Evolutionary conservation across 768 basidiomycete species (phyloP).

Genomic region (Boletus rubescentipes): DNA sequence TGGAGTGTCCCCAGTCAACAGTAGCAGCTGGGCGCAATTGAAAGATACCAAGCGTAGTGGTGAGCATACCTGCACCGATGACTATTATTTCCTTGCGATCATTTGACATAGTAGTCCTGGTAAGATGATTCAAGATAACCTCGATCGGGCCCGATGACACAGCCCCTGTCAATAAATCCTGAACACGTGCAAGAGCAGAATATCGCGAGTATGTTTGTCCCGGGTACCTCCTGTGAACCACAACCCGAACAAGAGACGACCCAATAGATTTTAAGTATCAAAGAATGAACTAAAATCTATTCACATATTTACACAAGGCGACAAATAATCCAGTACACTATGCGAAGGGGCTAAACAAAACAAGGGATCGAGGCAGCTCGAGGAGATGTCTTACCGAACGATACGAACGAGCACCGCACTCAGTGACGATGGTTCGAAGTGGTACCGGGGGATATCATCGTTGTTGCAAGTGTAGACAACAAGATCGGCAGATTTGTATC

Average conservation of each 20-base stretch:
- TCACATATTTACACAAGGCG: background rate
- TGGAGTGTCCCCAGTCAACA: too few species aligned
- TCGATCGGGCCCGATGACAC: too few species aligned
- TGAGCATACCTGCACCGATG: slow-evolving; percentile 39
- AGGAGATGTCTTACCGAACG: too few species aligned
- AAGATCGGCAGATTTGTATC: slow-evolving; percentile 28
- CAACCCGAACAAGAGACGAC: background rate
- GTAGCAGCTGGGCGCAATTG: background rate
- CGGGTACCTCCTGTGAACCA: too few species aligned
- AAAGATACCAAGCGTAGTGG: background rate
- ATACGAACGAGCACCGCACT: background rate
- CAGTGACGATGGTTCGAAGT: slow-evolving; percentile 15
- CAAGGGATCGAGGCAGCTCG: background rate
- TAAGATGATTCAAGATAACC: too few species aligned
- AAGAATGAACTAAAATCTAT: too few species aligned
- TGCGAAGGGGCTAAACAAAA: background rate
- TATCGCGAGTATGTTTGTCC: too few species aligned
- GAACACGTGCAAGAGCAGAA: too few species aligned
- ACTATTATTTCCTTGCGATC: slow-evolving; percentile 34
- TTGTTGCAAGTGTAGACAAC: slow-evolving; percentile 31
- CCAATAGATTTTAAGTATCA: background rate
- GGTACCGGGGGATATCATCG: slow-evolving; percentile 25
- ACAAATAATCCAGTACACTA: background rate
- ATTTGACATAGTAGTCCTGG: slow-evolving; percentile 19
- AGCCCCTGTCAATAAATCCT: too few species aligned